These are phyloP conservation scores for Blastobotrys peoriensis DNA, from an alignment of 805 yeast genomes.

Conservation along the genomic window DNA sequence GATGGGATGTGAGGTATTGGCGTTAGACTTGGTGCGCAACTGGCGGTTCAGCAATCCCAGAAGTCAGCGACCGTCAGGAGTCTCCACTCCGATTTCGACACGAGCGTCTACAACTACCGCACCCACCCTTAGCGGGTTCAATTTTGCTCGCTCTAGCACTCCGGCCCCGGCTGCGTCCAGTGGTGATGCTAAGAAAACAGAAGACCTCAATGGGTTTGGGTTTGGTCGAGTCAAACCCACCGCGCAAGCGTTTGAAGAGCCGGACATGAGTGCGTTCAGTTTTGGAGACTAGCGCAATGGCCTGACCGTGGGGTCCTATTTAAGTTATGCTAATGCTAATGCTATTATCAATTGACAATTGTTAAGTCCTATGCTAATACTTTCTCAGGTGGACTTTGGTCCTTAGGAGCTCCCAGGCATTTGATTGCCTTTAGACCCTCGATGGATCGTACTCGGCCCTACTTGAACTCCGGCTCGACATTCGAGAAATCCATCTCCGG, in stretches of 20 bases:
- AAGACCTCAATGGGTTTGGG: neutral
- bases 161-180: neutral
- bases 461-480: slow-evolving; percentile 20
- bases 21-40: slow-evolving; percentile 52
- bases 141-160: neutral
- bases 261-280: slow-evolving; percentile 69
- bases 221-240: slow-evolving; percentile 8
- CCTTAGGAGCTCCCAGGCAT: too few relatives aligned
- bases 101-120: slow-evolving; percentile 3
- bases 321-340: too few relatives aligned
- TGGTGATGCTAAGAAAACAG: neutral
- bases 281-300: slow-evolving; percentile 43
- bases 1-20: slow-evolving; percentile 88
- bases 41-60: slow-evolving; percentile 51
- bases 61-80: neutral
- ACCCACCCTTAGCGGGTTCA: neutral
- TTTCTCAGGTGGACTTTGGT: too few relatives aligned
- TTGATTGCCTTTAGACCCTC: too few relatives aligned
- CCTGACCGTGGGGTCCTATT: too few relatives aligned
- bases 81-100: slow-evolving; percentile 1
- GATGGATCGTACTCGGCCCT: too few relatives aligned
- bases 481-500: slow-evolving; percentile 40
- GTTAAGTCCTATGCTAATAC: too few relatives aligned
- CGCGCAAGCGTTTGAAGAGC: slow-evolving; percentile 56
- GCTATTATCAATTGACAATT: too few relatives aligned